Percentiles rank a stretch among this genome's conserved stretches.
phyloP scores from a whole-genome alignment of 192 early-diverging fungal genomes.

The Diversispora eburnea region DNA sequence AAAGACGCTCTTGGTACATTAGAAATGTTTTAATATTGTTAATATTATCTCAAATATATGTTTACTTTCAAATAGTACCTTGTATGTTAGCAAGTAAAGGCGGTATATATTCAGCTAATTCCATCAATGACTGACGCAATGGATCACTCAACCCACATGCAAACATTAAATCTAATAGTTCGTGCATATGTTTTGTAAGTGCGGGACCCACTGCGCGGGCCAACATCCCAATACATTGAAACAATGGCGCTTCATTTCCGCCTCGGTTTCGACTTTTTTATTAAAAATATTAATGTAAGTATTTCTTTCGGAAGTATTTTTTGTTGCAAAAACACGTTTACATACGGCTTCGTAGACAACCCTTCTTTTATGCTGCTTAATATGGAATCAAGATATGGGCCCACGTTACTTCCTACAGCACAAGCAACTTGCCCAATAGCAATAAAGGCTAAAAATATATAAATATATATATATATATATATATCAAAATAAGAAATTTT shows the following conservation, averaged over 20 bases:
- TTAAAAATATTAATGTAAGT: background rate
- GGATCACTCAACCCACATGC: slow-evolving; percentile 77
- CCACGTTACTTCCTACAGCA: slow-evolving; percentile 72
- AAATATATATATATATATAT: background rate
- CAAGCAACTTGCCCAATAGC: slow-evolving; percentile 85
- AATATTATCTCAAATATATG: background rate
- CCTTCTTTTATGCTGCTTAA: slow-evolving; percentile 72
- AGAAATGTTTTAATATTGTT: background rate
- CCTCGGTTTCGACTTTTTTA: slow-evolving; percentile 50
- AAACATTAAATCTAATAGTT: slow-evolving; percentile 90
- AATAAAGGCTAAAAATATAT: slow-evolving; percentile 57
- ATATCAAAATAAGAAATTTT: background rate
- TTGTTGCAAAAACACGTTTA: background rate
- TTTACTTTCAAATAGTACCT: slow-evolving; percentile 43
- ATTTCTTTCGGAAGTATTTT: too few relatives aligned
- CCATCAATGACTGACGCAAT: slow-evolving; percentile 73
- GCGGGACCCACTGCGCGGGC: slow-evolving; percentile 88
- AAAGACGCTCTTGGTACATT: slow-evolving; percentile 61
- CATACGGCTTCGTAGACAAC: slow-evolving; percentile 65
- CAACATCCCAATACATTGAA: slow-evolving; percentile 85
- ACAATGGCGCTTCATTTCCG: slow-evolving; percentile 61
- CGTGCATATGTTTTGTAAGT: slow-evolving; percentile 82
- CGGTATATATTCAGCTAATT: slow-evolving; percentile 78
- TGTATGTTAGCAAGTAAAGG: slow-evolving; percentile 81
- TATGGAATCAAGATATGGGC: slow-evolving; percentile 75